Percentiles rank a stretch among this genome's conserved stretches.
Conservation (phyloP, 352 stramenopile species). For the Achlya hypogyna region DNA sequence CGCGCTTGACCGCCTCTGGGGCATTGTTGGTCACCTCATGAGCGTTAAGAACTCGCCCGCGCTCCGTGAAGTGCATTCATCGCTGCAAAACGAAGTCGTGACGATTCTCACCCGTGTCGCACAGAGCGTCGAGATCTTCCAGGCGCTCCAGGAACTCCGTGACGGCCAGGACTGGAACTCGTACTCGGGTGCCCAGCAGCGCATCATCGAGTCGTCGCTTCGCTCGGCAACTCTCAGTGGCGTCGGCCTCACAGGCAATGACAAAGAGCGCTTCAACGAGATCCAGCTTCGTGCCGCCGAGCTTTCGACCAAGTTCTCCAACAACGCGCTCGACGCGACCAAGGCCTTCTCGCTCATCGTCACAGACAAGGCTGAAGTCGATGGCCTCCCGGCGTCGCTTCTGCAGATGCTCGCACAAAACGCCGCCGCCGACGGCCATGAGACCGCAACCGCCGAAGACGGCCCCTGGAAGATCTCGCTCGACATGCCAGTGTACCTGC, state of each 20-base stretch:
- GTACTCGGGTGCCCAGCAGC: constrained; percentile 53
- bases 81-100: constrained; percentile 90
- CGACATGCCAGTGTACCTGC: constrained; percentile 91
- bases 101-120: constrained; percentile 85
- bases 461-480: constrained; percentile 94
- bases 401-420: constrained; percentile 85
- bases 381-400: constrained; percentile 87
- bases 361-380: constrained; percentile 75
- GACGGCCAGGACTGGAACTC: constrained; percentile 45
- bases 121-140: constrained; percentile 89
- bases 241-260: constrained; percentile 87
- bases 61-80: constrained; percentile 88
- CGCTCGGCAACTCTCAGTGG: constrained; percentile 86
- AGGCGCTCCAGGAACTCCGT: constrained; percentile 80
- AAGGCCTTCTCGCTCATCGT: constrained; percentile 91
- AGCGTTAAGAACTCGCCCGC: constrained; percentile 95
- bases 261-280: constrained; percentile 93
- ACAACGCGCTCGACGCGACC: constrained; percentile 96
- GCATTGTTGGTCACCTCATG: constrained; percentile 94
- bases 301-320: constrained; percentile 92
- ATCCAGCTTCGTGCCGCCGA: constrained; percentile 90
- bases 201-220: constrained; percentile 87
- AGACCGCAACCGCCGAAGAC: constrained; percentile 50
- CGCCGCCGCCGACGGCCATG: constrained; percentile 30
- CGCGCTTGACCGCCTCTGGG: constrained; percentile 89